A percentile compares a stretch with the other conserved stretches of the same genome.
Evolutionary conservation across 2,329 filamentous ascomycete species (phyloP).

Genomic region (Fusarium illudens): DNA sequence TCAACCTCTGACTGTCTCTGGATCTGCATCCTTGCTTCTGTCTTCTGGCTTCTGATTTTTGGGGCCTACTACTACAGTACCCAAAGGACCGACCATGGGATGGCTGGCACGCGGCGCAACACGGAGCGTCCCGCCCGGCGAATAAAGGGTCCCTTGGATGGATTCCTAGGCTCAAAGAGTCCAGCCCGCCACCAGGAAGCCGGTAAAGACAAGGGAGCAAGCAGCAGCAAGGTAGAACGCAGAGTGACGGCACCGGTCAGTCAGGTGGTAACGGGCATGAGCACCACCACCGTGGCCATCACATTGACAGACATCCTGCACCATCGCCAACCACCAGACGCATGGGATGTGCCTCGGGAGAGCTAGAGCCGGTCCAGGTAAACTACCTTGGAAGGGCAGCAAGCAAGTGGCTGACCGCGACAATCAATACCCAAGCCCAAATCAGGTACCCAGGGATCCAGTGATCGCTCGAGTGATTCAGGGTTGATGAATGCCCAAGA

Average conservation of each 20-base stretch:
- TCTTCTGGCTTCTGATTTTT: slow-evolving; percentile 29
- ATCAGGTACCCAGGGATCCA: slow-evolving; percentile 33
- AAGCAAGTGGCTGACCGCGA: slow-evolving; percentile 28
- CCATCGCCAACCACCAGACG: slow-evolving; percentile 21
- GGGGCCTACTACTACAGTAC: slow-evolving; percentile 15
- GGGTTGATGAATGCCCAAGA: slow-evolving; percentile 38
- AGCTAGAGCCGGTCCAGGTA: slow-evolving; percentile 4
- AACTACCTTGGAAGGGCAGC: not conserved
- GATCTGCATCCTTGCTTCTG: slow-evolving; percentile 38
- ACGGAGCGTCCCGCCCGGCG: slow-evolving; percentile 36
- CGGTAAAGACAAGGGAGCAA: slow-evolving; percentile 2
- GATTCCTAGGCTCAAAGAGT: slow-evolving; percentile 14
- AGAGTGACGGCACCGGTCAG: slow-evolving; percentile 26
- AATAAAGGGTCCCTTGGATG: slow-evolving; percentile 30
- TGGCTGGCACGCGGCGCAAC: slow-evolving; percentile 38
- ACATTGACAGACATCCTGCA: slow-evolving; percentile 28
- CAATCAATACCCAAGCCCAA: slow-evolving; percentile 22
- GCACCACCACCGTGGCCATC: slow-evolving; percentile 25
- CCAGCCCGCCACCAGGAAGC: slow-evolving; percentile 18
- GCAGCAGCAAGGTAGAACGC: slow-evolving; percentile 11
- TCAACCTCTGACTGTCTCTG: slow-evolving; percentile 27
- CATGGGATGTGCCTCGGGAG: slow-evolving; percentile 8
- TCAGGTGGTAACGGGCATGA: slow-evolving; percentile 34
- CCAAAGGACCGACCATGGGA: slow-evolving; percentile 21
- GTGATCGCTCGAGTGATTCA: slow-evolving; percentile 36